Evolutionary conservation across 257 asterid genomes (phyloP), one percentile per base, ranked within the genome.

Genomic region (Petunia axillaris): DNA sequence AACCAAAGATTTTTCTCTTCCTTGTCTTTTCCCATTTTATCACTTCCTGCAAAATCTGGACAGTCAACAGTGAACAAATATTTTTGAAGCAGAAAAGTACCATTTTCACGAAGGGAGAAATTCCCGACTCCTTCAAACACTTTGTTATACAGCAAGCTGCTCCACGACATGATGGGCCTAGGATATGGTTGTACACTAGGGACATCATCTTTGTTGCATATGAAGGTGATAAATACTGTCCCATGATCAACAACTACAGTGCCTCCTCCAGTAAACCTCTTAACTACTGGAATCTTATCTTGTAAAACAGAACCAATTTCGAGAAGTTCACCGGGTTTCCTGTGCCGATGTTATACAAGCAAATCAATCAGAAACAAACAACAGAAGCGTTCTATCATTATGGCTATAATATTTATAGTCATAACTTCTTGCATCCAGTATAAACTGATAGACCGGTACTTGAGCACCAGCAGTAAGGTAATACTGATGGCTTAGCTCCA

Each of bases 231-330:
- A 64, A 93, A 95, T 77, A 95, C 83, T 8, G 98, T 93, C 80
- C 81, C 87, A 80, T 87, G 91, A 82, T 93, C 99, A 76, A 95
- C 98, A 77, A 93, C 88, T 60, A 95, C 99, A 77, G 99, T 95
- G 77, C 99, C 99, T 64, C 99, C 99, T 77, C 99, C 99, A 1
- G 97, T 87, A 83, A 93, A 93, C 86, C 99, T 89, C 82, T 91
- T 91, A 76, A 95, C 83, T 65, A 95, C 98, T 16, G 98, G 96
- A 80, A 95, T 87, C 81, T 87, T 89, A 80, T 93, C 98, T 85
- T 84, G 87, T 78, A 92, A 76, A 79, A 93, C 97, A 74, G 94
- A 83, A 38, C 87, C 85, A 3, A 86, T 85, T 75, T 90, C 93
- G 82, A 95, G 83, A 83, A 93, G 98, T 86, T 93, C 97, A 73